Evolutionary conservation across 2,329 filamentous ascomycete species (phyloP).

Genomic region (Pleurostoma richardsiae): DNA sequence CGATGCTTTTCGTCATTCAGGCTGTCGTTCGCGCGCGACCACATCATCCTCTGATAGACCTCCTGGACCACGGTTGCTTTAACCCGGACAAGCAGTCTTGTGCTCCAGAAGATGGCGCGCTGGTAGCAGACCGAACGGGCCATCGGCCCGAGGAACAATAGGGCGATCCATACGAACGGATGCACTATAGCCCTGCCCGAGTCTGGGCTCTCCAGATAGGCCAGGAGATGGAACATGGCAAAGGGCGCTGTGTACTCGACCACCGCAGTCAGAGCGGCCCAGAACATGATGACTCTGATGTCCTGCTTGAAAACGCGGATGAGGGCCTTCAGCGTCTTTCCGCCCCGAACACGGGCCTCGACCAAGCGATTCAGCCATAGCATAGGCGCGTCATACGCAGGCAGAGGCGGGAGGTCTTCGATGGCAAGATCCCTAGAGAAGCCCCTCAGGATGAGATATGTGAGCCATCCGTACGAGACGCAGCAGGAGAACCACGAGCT

Average conservation of each 20-base stretch:
- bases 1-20: background rate
- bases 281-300: constrained; percentile 19
- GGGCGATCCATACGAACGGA: constrained; percentile 22
- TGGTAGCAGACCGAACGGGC: constrained; percentile 23
- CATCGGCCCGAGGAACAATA: constrained; percentile 25
- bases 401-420: constrained; percentile 23
- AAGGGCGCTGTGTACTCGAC: constrained; percentile 11
- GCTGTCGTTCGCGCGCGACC: background rate
- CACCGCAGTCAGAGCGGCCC: constrained; percentile 12
- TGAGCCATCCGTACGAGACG: constrained; percentile 25
- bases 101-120: constrained; percentile 25
- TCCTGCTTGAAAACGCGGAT: constrained; percentile 16
- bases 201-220: constrained; percentile 10
- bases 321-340: constrained; percentile 19
- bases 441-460: constrained; percentile 20
- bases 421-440: constrained; percentile 19
- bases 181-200: constrained; percentile 8
- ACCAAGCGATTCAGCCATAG: constrained; percentile 18
- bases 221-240: constrained; percentile 11
- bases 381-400: constrained; percentile 20
- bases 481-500: constrained; percentile 24
- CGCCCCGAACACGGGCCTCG: constrained; percentile 15
- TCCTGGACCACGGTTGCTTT: constrained; percentile 24
- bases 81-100: constrained; percentile 22
- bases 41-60: constrained; percentile 16